Evolutionary conservation across 768 basidiomycete species (phyloP).

Genomic region (Cystobasidium ongulense): DNA sequence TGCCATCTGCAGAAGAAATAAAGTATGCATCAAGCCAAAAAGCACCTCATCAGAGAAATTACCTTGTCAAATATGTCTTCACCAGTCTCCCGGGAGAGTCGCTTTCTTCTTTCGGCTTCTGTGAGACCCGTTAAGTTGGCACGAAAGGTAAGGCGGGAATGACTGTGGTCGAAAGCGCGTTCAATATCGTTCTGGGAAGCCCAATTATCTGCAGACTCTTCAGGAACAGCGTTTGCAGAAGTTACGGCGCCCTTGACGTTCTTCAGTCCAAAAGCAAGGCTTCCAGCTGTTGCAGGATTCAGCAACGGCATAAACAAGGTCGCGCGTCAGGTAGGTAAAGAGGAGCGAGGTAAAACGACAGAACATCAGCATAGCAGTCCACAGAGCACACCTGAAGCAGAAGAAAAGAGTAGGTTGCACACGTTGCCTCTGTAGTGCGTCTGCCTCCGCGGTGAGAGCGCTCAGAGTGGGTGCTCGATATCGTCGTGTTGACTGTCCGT

Average conservation of each 20-base stretch:
- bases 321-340: not conserved
- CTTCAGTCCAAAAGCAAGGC: not conserved
- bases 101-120: not conserved
- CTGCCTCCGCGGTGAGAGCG: not conserved
- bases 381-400: not conserved
- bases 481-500: not conserved
- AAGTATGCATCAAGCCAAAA: not conserved
- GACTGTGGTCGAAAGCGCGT: not conserved
- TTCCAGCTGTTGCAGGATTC: not conserved
- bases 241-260: slow-evolving; percentile 9
- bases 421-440: not conserved
- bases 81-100: not conserved
- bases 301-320: not conserved
- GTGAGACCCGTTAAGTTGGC: not conserved
- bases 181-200: not conserved
- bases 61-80: slow-evolving; percentile 16
- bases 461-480: not conserved
- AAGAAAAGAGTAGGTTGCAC: not conserved
- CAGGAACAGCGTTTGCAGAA: not conserved
- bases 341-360: not conserved
- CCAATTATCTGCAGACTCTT: not conserved
- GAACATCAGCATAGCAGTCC: not conserved
- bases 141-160: slow-evolving; percentile 2
- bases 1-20: not conserved
- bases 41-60: not conserved